These are phyloP conservation scores for Euphorbia lathyris DNA, from an alignment of 345 rosid species.

Conservation along the genomic window DNA sequence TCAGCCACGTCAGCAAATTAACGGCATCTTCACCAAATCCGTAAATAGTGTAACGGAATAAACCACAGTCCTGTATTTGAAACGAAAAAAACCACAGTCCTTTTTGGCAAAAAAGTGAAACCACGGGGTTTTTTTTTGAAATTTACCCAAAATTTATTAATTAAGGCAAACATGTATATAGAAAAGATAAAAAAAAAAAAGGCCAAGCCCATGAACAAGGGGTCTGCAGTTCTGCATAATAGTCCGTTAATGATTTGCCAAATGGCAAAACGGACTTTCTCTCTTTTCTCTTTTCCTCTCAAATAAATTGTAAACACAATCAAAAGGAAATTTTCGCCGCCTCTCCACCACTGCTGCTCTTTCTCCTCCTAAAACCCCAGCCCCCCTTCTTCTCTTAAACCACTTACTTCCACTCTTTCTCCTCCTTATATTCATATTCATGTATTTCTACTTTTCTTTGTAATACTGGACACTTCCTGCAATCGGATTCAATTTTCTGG, in stretches of 20 bases:
- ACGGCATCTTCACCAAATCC: too few relatives aligned
- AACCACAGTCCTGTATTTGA: too few relatives aligned
- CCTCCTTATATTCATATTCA: too few relatives aligned
- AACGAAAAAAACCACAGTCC: too few relatives aligned
- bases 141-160: too few relatives aligned
- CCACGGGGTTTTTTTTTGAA: too few relatives aligned
- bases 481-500: slow-evolving; percentile 9
- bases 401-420: not conserved
- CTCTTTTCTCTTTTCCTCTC: not conserved
- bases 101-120: too few relatives aligned
- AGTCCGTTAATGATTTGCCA: not conserved
- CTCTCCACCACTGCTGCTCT: slow-evolving; percentile 20
- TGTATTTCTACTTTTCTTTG: not conserved
- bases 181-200: not conserved
- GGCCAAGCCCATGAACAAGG: slow-evolving; percentile 9
- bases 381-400: not conserved
- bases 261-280: not conserved
- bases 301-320: slow-evolving; percentile 5
- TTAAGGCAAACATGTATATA: too few relatives aligned
- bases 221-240: not conserved
- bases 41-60: too few relatives aligned
- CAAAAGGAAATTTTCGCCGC: slow-evolving; percentile 15
- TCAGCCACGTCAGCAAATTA: too few relatives aligned
- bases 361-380: slow-evolving; percentile 19
- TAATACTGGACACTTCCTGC: not conserved